These are phyloP conservation scores for Zymoseptoria passerinii DNA, from an alignment of 2,329 filamentous ascomycete species.

Conservation along the genomic window DNA sequence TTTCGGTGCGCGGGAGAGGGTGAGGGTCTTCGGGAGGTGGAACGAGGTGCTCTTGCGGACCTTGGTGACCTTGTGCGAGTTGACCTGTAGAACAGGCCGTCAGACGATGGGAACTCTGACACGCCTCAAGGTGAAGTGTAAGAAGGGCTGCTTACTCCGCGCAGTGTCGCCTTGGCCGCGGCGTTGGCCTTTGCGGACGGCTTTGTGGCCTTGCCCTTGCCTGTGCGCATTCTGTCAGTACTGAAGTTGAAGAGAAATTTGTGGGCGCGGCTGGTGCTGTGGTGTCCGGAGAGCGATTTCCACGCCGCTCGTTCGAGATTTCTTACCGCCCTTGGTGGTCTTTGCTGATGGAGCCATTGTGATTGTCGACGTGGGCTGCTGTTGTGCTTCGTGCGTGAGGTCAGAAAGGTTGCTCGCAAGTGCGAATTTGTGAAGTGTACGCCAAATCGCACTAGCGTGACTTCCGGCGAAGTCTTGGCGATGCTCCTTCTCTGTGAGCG, in stretches of 20 bases:
- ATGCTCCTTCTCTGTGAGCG: too few species aligned
- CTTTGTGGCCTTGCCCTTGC: slow-evolving; percentile 47
- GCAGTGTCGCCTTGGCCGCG: slow-evolving; percentile 92
- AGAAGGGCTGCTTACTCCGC: slow-evolving; percentile 65
- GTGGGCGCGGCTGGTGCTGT: slow-evolving; percentile 2
- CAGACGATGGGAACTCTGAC: slow-evolving; percentile 45
- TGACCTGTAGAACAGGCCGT: slow-evolving; percentile 50
- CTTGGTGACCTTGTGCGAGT: slow-evolving; percentile 85
- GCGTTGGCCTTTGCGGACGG: slow-evolving; percentile 67
- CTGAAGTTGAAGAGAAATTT: slow-evolving; percentile 1
- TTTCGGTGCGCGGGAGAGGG: slow-evolving; percentile 83
- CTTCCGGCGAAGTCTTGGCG: too few species aligned
- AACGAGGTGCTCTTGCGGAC: slow-evolving; percentile 88
- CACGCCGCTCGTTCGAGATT: background rate
- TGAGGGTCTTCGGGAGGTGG: slow-evolving; percentile 95
- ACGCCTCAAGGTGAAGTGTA: slow-evolving; percentile 35
- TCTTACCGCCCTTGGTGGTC: slow-evolving; percentile 1
- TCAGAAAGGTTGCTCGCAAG: background rate
- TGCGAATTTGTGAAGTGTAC: background rate
- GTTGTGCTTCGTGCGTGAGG: slow-evolving; percentile 1
- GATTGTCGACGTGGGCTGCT: slow-evolving; percentile 6
- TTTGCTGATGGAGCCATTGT: slow-evolving; percentile 27
- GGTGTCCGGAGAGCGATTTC: background rate
- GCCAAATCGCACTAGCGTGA: too few species aligned
- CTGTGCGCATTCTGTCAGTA: slow-evolving; percentile 30